Percentiles rank a stretch among this genome's conserved stretches.
Evolutionary conservation across 2,329 filamentous ascomycete genomes (phyloP).

Genomic region (Fusarium sp.): DNA sequence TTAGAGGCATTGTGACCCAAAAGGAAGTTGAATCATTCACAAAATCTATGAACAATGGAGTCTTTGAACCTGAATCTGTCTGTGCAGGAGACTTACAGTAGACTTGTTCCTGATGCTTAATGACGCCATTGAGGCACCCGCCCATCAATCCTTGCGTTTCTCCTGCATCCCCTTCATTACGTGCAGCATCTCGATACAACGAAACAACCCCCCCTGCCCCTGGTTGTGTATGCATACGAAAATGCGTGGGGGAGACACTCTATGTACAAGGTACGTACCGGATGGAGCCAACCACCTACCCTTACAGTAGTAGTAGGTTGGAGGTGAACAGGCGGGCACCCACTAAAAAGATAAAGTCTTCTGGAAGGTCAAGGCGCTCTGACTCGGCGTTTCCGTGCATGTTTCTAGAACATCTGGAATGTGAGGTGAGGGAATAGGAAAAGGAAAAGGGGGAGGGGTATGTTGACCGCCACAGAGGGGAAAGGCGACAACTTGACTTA

Average conservation of each 20-base stretch:
- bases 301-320: too few relatives aligned
- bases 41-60: slow-evolving; percentile 1
- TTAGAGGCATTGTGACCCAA: slow-evolving; percentile 20
- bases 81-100: neutral
- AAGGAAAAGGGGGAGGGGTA: neutral
- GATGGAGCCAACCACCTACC: too few relatives aligned
- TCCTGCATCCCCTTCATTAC: slow-evolving; percentile 25
- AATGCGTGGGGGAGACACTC: slow-evolving; percentile 10
- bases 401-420: slow-evolving; percentile 23
- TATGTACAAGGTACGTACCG: neutral
- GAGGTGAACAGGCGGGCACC: neutral
- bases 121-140: slow-evolving; percentile 22
- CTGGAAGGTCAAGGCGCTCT: slow-evolving; percentile 19
- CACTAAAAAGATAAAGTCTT: slow-evolving; percentile 8
- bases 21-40: slow-evolving; percentile 16
- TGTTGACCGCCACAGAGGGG: neutral
- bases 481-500: slow-evolving; percentile 17
- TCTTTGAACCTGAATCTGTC: neutral
- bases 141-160: slow-evolving; percentile 2
- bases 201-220: slow-evolving; percentile 12
- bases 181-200: slow-evolving; percentile 27
- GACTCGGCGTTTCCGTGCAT: slow-evolving; percentile 26
- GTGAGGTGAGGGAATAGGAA: neutral
- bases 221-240: slow-evolving; percentile 5
- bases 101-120: neutral